phyloP scores from a whole-genome alignment of 495 filamentous ascomycete species.

The Neurospora discreta region DNA sequence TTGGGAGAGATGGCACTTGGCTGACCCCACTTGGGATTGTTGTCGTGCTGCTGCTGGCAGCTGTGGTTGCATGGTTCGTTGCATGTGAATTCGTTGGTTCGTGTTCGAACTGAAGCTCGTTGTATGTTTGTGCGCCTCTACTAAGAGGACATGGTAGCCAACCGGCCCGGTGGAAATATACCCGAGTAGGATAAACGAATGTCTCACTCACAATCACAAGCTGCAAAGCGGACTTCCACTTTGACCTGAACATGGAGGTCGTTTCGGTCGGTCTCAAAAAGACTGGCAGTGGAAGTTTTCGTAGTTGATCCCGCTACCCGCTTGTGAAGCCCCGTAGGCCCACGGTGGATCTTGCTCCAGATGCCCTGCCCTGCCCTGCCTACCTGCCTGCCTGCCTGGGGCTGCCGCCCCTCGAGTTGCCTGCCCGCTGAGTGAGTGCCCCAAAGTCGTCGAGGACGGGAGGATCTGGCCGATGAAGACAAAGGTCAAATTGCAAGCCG shows the following conservation, averaged over 20 bases:
- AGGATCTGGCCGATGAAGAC: neutral
- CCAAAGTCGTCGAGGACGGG: neutral
- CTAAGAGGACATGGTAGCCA: neutral
- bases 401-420: neutral
- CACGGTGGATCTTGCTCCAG: neutral
- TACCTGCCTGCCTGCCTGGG: neutral
- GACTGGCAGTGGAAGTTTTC: neutral
- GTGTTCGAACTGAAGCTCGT: too few relatives aligned
- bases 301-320: neutral
- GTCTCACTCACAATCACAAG: neutral
- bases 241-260: too few relatives aligned
- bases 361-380: neutral
- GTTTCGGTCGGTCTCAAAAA: too few relatives aligned
- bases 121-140: neutral
- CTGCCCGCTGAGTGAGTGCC: neutral
- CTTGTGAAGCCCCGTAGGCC: neutral
- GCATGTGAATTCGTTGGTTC: neutral
- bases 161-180: too few relatives aligned
- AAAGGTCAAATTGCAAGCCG: neutral
- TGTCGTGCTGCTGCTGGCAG: neutral
- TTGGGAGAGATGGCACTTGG: neutral
- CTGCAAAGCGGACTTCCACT: neutral
- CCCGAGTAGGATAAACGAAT: neutral
- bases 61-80: neutral
- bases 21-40: neutral